A percentile compares a stretch with the other conserved stretches of the same genome.
These are phyloP conservation scores for Penicillium canescens DNA, from an alignment of 495 filamentous ascomycete genomes.

Conservation along the genomic window DNA sequence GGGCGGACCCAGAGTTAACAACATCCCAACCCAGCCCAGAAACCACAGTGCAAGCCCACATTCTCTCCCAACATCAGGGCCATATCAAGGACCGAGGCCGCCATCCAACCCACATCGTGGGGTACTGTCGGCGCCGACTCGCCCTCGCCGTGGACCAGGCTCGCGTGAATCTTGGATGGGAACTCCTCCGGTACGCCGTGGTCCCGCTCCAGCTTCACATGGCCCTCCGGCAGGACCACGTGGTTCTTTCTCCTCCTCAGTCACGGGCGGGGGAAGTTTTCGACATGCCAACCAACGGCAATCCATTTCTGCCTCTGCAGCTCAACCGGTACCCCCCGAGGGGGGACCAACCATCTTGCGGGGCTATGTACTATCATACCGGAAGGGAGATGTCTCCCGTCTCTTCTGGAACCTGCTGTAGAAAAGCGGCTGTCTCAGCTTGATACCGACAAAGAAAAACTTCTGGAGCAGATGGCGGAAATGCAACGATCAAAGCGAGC, in stretches of 20 bases:
- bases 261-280: constrained; percentile 32
- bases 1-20: constrained; percentile 12
- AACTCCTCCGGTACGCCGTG: constrained; percentile 39
- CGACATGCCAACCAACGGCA: constrained; percentile 47
- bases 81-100: constrained; percentile 45
- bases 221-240: constrained; percentile 45
- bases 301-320: constrained; percentile 46
- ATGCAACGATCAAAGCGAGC: constrained; percentile 54
- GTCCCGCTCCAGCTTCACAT: constrained; percentile 30
- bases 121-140: constrained; percentile 59
- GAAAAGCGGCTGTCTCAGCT: constrained; percentile 53
- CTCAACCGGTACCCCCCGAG: constrained; percentile 53
- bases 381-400: constrained; percentile 48
- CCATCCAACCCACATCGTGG: constrained; percentile 50
- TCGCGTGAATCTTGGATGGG: constrained; percentile 41
- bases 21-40: constrained; percentile 37
- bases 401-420: constrained; percentile 34
- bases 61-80: constrained; percentile 47
- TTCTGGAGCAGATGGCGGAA: constrained; percentile 56
- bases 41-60: constrained; percentile 36
- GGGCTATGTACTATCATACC: constrained; percentile 51
- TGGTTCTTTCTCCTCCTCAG: constrained; percentile 31
- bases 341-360: constrained; percentile 50
- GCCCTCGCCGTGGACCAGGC: constrained; percentile 51
- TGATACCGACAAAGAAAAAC: constrained; percentile 54